These are phyloP conservation scores for Cladosporium oxysporum DNA, from an alignment of 2,329 filamentous ascomycete genomes.

Conservation along the genomic window DNA sequence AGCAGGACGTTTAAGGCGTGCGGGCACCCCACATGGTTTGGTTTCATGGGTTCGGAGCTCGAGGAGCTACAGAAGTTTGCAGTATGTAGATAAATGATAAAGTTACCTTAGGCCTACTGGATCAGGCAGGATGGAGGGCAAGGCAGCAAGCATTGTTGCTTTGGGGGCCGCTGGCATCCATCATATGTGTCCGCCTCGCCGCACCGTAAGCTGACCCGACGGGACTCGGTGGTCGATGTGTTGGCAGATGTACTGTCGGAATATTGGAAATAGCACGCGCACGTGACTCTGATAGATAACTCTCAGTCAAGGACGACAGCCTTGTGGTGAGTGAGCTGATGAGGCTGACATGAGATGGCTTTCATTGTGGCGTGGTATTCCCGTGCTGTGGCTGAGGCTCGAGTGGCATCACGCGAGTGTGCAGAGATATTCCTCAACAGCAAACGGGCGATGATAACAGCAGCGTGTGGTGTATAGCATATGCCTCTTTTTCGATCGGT, in stretches of 20 bases:
- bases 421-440: background rate
- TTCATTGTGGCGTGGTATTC: background rate
- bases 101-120: background rate
- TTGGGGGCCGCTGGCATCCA: background rate
- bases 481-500: background rate
- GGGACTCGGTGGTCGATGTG: background rate
- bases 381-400: background rate
- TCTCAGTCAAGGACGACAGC: background rate
- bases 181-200: background rate
- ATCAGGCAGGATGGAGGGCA: background rate
- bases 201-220: background rate
- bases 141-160: background rate
- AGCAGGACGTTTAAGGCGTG: background rate
- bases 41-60: background rate
- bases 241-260: background rate
- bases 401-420: background rate
- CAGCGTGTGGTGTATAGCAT: background rate
- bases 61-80: background rate
- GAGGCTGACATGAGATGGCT: constrained; percentile 7
- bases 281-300: background rate
- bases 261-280: background rate
- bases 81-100: background rate
- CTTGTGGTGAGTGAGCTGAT: background rate
- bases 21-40: constrained; percentile 6
- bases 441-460: background rate